Conservation (phyloP, 1,139 yeast genomes). For the Eremothecium coryli region DNA sequence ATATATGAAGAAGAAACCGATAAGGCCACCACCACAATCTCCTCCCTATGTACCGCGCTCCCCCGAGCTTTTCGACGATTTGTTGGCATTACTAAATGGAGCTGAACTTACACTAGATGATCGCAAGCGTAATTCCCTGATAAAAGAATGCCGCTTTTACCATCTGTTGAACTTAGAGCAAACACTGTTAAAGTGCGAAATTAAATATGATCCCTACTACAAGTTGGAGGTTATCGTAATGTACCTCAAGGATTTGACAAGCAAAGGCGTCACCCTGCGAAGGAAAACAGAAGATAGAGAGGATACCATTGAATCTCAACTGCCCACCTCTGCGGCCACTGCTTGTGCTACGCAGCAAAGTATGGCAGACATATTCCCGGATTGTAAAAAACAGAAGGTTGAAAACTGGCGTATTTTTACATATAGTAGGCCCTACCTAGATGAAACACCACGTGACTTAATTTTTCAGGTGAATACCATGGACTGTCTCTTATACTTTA, state of each 20-base stretch:
- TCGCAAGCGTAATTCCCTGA: constrained; percentile 44
- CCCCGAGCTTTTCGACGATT: constrained; percentile 48
- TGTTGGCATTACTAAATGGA: constrained; percentile 51
- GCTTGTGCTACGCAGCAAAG: background rate
- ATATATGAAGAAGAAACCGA: constrained; percentile 35
- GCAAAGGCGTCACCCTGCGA: constrained; percentile 33
- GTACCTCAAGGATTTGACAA: constrained; percentile 40
- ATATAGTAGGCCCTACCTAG: constrained; percentile 56
- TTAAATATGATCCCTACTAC: constrained; percentile 45
- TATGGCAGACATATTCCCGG: background rate
- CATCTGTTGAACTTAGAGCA: constrained; percentile 71
- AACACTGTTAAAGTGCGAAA: constrained; percentile 44
- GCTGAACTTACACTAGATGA: constrained; percentile 42
- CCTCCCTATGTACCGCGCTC: constrained; percentile 50
- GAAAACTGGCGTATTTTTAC: constrained; percentile 19
- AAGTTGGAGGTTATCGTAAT: constrained; percentile 49
- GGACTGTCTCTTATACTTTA: constrained; percentile 21
- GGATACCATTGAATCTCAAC: constrained; percentile 3
- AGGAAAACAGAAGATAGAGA: constrained; percentile 2
- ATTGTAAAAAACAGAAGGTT: constrained; percentile 8
- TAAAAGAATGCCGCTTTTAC: constrained; percentile 68
- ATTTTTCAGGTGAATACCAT: constrained; percentile 45
- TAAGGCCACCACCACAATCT: constrained; percentile 71
- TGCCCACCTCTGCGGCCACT: too few relatives aligned
- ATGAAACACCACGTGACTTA: constrained; percentile 41